Evolutionary conservation across 352 stramenopile species (phyloP).

Genomic region (Pythium rhizo-oryzae): DNA sequence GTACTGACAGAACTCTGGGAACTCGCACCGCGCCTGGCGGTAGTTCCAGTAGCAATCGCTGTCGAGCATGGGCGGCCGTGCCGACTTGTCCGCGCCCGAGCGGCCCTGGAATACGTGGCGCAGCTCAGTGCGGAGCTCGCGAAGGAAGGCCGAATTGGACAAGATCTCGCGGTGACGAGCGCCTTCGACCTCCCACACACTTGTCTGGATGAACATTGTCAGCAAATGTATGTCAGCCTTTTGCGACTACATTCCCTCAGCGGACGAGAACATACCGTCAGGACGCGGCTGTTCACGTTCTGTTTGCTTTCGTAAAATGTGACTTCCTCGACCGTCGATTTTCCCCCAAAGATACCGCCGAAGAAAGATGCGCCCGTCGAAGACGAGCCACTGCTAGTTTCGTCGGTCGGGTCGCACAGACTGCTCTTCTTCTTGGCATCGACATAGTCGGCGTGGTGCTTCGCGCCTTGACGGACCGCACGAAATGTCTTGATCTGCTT

Average conservation of each 20-base stretch:
- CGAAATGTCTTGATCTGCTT: constrained; percentile 56
- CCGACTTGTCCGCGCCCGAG: constrained; percentile 23
- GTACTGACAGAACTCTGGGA: constrained; percentile 81
- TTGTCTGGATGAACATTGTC: constrained; percentile 44
- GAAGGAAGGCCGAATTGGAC: constrained; percentile 67
- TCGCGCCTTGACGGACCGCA: constrained; percentile 40
- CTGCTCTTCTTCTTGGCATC: constrained; percentile 45
- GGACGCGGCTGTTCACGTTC: constrained; percentile 28
- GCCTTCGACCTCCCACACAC: constrained; percentile 83
- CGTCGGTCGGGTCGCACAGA: constrained; percentile 17
- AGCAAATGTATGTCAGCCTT: not conserved
- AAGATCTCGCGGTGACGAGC: constrained; percentile 76
- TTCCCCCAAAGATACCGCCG: constrained; percentile 58
- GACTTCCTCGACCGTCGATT: constrained; percentile 51
- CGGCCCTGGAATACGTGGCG: constrained; percentile 54
- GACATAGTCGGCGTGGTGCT: constrained; percentile 71
- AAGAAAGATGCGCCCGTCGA: constrained; percentile 46
- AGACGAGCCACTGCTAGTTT: not conserved
- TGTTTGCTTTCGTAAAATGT: constrained; percentile 74
- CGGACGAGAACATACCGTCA: constrained; percentile 35
- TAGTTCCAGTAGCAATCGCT: constrained; percentile 89
- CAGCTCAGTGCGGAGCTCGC: constrained; percentile 72
- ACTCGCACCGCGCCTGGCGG: constrained; percentile 67
- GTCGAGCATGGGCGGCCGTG: constrained; percentile 69
- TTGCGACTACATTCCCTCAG: not conserved